Evolutionary conservation across 2,329 filamentous ascomycete genomes (phyloP), one percentile per base, ranked within the genome.

Genomic region (Cyclaneusma minus): DNA sequence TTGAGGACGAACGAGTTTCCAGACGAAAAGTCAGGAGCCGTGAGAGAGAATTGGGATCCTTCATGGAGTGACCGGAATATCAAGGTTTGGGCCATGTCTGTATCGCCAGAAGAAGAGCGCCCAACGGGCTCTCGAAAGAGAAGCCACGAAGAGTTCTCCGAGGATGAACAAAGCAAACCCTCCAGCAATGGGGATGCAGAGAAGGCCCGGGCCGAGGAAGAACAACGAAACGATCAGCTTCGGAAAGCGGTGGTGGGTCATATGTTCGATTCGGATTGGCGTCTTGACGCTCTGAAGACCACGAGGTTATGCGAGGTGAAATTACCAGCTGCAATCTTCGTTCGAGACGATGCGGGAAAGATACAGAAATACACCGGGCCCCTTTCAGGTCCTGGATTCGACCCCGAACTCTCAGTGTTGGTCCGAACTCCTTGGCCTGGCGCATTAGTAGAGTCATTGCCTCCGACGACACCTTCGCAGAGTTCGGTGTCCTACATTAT

Each of bases 401-500:
- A 42, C 9, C 69, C 75, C 4, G 59, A 84, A 42, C 66, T 80
- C 27, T 72, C 60, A 4, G 82, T 91, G 0, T 55, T 83, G 14
- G 69, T 82, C 4, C 68, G 81, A 9, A 66, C 68, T 36, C 81
- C 82, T 2, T 92, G 83, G 83, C 82, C 82, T 7, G 79, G 68
- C 10, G 68, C 77, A 4, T 50, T 62, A 29, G 55, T 84, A 7
- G 47, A 63, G 10, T 52, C 49, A 9, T 60, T 95, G 3, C 89
- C 89, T 1, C 60, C 59, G 1, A 80, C 81, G 0, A 54, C 58
- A 12, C 76, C 74, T 4, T 68, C 68, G 1, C 56, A 58, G 15
- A 70, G 74, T 24, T 74, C 82, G 5, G 58, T 94, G 39, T 92
- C 78, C 31, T 98, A 98, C 50, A 75, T 98, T 31, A 64, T 92